Base-by-base conservation (phyloP, 495 filamentous ascomycete species). In the Penicillium salamii region DNA sequence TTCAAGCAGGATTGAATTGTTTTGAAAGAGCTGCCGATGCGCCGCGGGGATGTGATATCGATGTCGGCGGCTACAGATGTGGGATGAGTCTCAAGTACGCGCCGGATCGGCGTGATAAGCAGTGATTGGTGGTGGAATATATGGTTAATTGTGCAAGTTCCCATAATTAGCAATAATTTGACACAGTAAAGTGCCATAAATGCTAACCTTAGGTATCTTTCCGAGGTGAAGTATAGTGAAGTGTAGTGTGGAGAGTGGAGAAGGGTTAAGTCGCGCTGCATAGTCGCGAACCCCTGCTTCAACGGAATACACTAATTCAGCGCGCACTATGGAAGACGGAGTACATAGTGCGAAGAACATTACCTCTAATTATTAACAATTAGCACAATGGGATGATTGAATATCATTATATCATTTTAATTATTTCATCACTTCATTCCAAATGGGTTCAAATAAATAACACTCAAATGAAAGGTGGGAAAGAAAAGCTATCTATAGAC, bases 341-440 rank as follows among this genome's bases (percentile, higher is more conserved):
- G n/a, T 28, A 28, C 24, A 28, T 4, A 28, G 24, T 28, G 9
- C 24, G 24, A 9, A 28, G 24, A 5, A 28, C n/a, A n/a, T n/a
- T n/a, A n/a, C n/a, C n/a, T n/a, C n/a, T n/a, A n/a, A n/a, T n/a
- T n/a, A n/a, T n/a, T n/a, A n/a, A n/a, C n/a, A n/a, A 26, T 21
- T 39, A 14, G 15, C 9, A 3, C 13, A 42, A 28, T 7, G 2
- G 11, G 31, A 12, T 47, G 19, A 26, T 28, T 26, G 23, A n/a
- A 28, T 38, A 29, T 48, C 35, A 48, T 48, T 48, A 48, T 29
- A 39, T 42, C 20, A 46, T 49, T 49, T 42, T 42, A 14, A 42
- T 52, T 54, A 54, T 57, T 34, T 63, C 59, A 55, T 63, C 40
- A 59, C 54, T 63, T 62, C 55, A 60, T 59, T 47, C 42, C 46